Evolutionary conservation across 1,139 yeast genomes (phyloP).

Genomic region (Debaryomyces sp.): DNA sequence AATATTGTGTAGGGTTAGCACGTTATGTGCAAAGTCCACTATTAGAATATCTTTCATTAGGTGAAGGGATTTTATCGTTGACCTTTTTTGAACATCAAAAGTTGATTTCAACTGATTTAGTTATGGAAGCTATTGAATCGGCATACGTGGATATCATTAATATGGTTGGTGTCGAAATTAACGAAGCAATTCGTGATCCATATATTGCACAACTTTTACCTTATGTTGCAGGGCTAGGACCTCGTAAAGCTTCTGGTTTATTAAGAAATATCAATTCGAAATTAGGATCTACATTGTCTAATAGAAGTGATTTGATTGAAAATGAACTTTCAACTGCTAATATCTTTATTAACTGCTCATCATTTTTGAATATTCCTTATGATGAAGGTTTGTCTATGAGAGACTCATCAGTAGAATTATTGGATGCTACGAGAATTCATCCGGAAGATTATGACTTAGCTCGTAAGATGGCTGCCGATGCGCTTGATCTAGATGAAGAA

Average conservation of each 20-base stretch:
- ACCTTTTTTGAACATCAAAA: conserved; percentile 77
- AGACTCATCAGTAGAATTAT: conserved; percentile 69
- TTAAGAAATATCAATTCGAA: conserved; percentile 77
- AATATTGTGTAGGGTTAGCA: conserved; percentile 87
- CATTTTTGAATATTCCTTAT: conserved; percentile 82
- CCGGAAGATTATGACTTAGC: conserved; percentile 98
- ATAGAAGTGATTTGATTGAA: conserved; percentile 78
- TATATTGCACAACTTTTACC: conserved; percentile 73
- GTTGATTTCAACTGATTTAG: conserved; percentile 63
- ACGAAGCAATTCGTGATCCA: conserved; percentile 79
- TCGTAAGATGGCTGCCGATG: conserved; percentile 97
- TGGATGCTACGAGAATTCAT: conserved; percentile 95
- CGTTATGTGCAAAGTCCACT: conserved; percentile 90
- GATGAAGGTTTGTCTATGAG: conserved; percentile 50
- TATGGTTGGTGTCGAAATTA: conserved; percentile 90
- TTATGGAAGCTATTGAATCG: conserved; percentile 71
- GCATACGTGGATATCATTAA: conserved; percentile 90
- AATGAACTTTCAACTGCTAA: conserved; percentile 76
- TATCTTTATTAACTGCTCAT: conserved; percentile 88
- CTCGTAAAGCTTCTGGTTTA: conserved; percentile 89
- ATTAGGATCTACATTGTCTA: conserved; percentile 65
- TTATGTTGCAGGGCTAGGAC: conserved; percentile 90
- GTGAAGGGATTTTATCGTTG: conserved; percentile 71
- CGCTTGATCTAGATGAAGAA: conserved; percentile 93
- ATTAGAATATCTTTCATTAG: conserved; percentile 81